Percentiles rank a stretch among this genome's conserved stretches.
phyloP scores from a whole-genome alignment of 176 grass and related monocot genomes.

The Rhynchospora breviuscula region DNA sequence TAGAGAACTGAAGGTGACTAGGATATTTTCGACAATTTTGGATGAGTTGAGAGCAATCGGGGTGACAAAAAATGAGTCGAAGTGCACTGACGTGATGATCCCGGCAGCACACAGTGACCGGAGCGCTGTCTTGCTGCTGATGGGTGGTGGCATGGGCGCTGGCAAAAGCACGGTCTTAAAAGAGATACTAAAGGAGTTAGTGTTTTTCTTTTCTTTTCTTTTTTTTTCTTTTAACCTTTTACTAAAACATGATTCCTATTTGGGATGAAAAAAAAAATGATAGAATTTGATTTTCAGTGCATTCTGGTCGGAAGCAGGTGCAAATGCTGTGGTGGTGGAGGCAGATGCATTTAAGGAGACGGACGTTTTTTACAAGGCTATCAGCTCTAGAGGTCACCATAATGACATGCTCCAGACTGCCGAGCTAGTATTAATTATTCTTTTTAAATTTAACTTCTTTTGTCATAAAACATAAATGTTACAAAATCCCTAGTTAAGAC shows the following conservation, averaged over 20 bases:
- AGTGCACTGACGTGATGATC: constrained; percentile 65
- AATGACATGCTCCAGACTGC: constrained; percentile 86
- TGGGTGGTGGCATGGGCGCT: constrained; percentile 96
- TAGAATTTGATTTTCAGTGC: constrained; percentile 30
- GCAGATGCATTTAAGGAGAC: constrained; percentile 94
- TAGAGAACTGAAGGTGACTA: constrained; percentile 66
- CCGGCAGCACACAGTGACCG: constrained; percentile 58
- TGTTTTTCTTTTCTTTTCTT: background rate
- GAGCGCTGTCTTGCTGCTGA: constrained; percentile 87
- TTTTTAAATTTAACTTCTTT: constrained; percentile 6
- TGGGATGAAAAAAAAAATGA: background rate
- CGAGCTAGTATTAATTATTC: constrained; percentile 53
- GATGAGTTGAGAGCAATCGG: constrained; percentile 76
- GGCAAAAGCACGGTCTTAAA: constrained; percentile 97
- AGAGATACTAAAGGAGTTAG: constrained; percentile 72
- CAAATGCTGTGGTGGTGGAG: constrained; percentile 81
- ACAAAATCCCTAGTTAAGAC: background rate
- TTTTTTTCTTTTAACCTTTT: background rate
- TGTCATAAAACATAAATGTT: background rate
- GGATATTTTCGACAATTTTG: constrained; percentile 81
- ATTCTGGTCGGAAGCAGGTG: constrained; percentile 64
- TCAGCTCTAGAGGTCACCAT: constrained; percentile 80
- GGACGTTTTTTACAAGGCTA: constrained; percentile 76
- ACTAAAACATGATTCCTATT: background rate
- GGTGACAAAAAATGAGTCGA: constrained; percentile 27